Conservation (phyloP, 2,329 filamentous ascomycete species). For the Xylariomycetidae sp. region DNA sequence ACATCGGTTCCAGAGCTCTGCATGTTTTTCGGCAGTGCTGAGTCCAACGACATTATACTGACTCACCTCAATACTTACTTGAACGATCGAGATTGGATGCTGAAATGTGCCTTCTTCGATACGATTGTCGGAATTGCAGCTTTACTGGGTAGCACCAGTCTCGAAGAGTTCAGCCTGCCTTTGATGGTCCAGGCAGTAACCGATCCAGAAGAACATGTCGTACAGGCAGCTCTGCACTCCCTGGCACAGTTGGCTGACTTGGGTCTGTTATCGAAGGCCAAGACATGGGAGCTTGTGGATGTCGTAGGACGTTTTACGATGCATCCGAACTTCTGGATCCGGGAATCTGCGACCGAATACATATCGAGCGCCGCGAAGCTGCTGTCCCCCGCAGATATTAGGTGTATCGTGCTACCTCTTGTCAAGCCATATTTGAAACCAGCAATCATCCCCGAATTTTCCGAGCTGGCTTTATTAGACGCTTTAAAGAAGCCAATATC, state of each 20-base stretch:
- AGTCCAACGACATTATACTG: slow-evolving; percentile 91
- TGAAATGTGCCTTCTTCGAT: slow-evolving; percentile 96
- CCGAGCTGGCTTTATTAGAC: slow-evolving; percentile 72
- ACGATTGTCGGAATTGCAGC: slow-evolving; percentile 88
- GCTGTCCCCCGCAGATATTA: slow-evolving; percentile 72
- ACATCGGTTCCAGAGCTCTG: slow-evolving; percentile 89
- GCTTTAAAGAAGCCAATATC: slow-evolving; percentile 77
- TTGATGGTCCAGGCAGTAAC: slow-evolving; percentile 93
- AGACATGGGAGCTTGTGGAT: slow-evolving; percentile 83
- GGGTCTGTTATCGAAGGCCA: slow-evolving; percentile 78
- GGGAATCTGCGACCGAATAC: slow-evolving; percentile 83
- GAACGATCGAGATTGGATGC: slow-evolving; percentile 92
- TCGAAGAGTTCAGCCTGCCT: slow-evolving; percentile 94
- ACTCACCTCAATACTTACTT: slow-evolving; percentile 96
- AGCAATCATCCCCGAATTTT: slow-evolving; percentile 59
- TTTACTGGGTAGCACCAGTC: slow-evolving; percentile 80
- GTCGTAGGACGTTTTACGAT: slow-evolving; percentile 80
- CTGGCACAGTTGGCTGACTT: slow-evolving; percentile 83
- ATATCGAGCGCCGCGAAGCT: slow-evolving; percentile 71
- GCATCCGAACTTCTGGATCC: slow-evolving; percentile 93
- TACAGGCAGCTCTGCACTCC: slow-evolving; percentile 84
- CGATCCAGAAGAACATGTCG: slow-evolving; percentile 88
- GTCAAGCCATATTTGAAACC: slow-evolving; percentile 79
- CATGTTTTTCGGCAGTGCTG: slow-evolving; percentile 88
- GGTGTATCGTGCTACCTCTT: slow-evolving; percentile 78